Conservation (phyloP, 306 rosid species). For the Benincasa hispida region DNA sequence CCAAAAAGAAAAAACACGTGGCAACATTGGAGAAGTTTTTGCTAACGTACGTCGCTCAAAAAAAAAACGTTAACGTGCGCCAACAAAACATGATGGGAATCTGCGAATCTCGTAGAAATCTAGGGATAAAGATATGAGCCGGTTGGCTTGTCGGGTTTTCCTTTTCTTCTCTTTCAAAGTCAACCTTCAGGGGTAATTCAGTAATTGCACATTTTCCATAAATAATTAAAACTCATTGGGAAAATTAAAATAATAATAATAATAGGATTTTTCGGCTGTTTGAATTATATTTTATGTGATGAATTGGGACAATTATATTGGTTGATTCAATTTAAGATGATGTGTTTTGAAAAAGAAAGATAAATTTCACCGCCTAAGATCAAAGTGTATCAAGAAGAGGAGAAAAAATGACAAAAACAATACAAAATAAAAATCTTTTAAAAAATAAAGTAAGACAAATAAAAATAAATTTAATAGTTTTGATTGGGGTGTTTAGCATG, state of each 20-base stretch:
- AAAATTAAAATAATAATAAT: background rate
- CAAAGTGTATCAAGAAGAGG: background rate
- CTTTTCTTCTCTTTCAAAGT: background rate
- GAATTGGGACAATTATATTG: background rate
- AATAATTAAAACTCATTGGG: background rate
- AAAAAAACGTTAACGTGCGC: background rate
- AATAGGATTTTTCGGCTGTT: background rate
- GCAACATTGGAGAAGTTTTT: background rate
- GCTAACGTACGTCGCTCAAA: background rate
- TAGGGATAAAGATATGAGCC: background rate
- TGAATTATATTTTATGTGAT: background rate
- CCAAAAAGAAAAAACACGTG: background rate
- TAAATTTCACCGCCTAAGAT: background rate
- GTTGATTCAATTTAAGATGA: background rate
- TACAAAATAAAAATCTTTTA: background rate
- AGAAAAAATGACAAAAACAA: background rate
- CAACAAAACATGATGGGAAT: background rate
- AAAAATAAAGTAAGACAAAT: no score
- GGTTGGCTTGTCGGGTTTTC: background rate
- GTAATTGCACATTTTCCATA: background rate
- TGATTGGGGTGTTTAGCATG: no score
- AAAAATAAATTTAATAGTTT: no score
- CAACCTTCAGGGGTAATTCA: background rate
- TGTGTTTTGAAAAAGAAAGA: background rate
- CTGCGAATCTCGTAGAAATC: background rate